Conservation (phyloP, 495 filamentous ascomycete genomes). For the Aspergillus ellipticus region DNA sequence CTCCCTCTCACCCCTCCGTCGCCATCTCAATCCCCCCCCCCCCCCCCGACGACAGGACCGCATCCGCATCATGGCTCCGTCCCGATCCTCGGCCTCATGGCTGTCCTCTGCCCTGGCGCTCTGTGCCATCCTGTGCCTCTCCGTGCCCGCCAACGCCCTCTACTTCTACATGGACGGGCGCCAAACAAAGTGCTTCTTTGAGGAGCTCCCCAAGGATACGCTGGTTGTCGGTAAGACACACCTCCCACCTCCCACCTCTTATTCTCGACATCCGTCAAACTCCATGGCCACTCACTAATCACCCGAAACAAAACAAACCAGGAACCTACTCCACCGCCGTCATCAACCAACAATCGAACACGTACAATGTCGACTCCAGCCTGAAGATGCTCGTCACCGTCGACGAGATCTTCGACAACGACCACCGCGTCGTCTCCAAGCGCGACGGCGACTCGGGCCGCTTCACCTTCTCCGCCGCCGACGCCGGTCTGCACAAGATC, state of each 20-base stretch:
- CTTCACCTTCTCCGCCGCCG: slow-evolving; percentile 95
- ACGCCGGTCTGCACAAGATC: slow-evolving; percentile 88
- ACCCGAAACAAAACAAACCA: slow-evolving; percentile 25
- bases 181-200: slow-evolving; percentile 78
- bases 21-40: slow-evolving; percentile 1
- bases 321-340: slow-evolving; percentile 83
- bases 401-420: slow-evolving; percentile 95
- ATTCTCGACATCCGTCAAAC: not conserved
- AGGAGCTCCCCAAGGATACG: slow-evolving; percentile 97
- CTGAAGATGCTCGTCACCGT: slow-evolving; percentile 87
- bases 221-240: slow-evolving; percentile 75
- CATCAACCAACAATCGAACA: slow-evolving; percentile 58
- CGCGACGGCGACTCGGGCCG: slow-evolving; percentile 70
- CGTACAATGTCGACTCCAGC: slow-evolving; percentile 65
- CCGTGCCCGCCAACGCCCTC: slow-evolving; percentile 68
- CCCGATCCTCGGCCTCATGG: slow-evolving; percentile 38
- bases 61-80: slow-evolving; percentile 34
- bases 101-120: slow-evolving; percentile 33
- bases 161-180: slow-evolving; percentile 94
- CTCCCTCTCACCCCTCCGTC: not conserved
- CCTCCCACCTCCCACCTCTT: not conserved
- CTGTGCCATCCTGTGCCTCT: slow-evolving; percentile 40
- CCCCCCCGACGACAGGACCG: not conserved
- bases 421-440: slow-evolving; percentile 91
- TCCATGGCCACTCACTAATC: not conserved